These are phyloP conservation scores for Pelargonium cotyledonis DNA, from an alignment of 441 rosid genomes.

Conservation along the genomic window DNA sequence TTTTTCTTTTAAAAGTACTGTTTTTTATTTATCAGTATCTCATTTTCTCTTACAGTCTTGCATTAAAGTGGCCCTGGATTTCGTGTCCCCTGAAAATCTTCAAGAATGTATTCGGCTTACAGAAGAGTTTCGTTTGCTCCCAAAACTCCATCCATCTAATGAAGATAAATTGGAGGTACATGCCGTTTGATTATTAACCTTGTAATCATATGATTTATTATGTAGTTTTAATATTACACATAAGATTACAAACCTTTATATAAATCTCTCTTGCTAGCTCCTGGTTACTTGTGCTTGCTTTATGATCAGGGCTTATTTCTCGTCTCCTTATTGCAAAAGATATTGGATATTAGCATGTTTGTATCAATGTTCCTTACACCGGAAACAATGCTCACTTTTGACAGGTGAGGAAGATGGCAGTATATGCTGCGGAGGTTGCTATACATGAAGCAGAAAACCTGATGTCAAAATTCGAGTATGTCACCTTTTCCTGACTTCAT, in stretches of 20 bases:
- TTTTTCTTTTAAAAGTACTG: not conserved
- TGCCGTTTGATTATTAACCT: too few species aligned
- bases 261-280: too few species aligned
- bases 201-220: too few species aligned
- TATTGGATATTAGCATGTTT: too few species aligned
- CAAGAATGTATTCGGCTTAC: constrained; percentile 65
- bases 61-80: constrained; percentile 84
- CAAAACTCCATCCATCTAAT: constrained; percentile 60
- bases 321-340: too few species aligned
- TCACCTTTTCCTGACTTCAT: constrained; percentile 8
- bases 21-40: not conserved
- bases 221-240: too few species aligned
- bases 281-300: too few species aligned
- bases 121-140: constrained; percentile 78
- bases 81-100: constrained; percentile 82
- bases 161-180: constrained; percentile 92
- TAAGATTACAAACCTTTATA: too few species aligned
- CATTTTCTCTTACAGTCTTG: constrained; percentile 46
- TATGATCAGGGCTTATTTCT: too few species aligned
- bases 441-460: constrained; percentile 31
- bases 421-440: constrained; percentile 35
- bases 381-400: constrained; percentile 6
- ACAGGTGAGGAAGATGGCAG: constrained; percentile 46
- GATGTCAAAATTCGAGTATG: constrained; percentile 26
- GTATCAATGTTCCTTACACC: constrained; percentile 11